Base-by-base conservation (phyloP, 1,139 yeast genomes). In the Kodamaea fungicola region DNA sequence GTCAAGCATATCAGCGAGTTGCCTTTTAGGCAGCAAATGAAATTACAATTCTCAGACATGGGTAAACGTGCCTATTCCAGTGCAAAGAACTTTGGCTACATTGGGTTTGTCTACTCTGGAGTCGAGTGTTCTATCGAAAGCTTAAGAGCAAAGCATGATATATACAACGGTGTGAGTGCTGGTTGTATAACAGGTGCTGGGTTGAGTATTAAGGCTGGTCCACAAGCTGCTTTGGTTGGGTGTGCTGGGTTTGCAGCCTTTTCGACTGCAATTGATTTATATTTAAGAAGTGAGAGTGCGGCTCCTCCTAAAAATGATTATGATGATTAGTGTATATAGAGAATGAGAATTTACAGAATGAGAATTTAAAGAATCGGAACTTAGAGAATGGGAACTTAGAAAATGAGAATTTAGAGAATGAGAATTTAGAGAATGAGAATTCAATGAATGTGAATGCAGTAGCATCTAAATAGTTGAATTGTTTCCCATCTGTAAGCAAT, bases 211-310 rank as follows among this genome's bases (percentile, higher is more conserved):
- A 87, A 85, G 57, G 80, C 92, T 30, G 98, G 98, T 1, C 98
- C 98, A 2, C 90, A 83, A 54, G 95, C 96, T 23, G 95, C 96
- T 0, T 52, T 80, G 25, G 61, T 90, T 42, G 98, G 98, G 2
- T 92, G 97, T 70, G 97, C 95, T 24, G 98, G 97, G 9, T 92
- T 92, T 68, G 97, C 98, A 10, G 96, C 95, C 3, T 92, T 92
- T 59, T 84, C 95, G 40, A 82, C 95, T 7, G 97, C 97, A 7
- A 84, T 92, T 45, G 97, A 92, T 59, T 64, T 87, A 51, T 92
- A 92, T 55, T 74, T 92, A 81, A 76, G 90, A 53, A 80, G 88
- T 51, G 98, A 92, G 51, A 76, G 85, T 52, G 83, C 84, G 6
- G 78, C 78, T 39, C 97, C 97, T 28, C 97, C 97, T 21, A 58